Evolutionary conservation across 495 filamentous ascomycete species (phyloP), one percentile per base, ranked within the genome.

Genomic region (Lindgomyces ingoldianus): DNA sequence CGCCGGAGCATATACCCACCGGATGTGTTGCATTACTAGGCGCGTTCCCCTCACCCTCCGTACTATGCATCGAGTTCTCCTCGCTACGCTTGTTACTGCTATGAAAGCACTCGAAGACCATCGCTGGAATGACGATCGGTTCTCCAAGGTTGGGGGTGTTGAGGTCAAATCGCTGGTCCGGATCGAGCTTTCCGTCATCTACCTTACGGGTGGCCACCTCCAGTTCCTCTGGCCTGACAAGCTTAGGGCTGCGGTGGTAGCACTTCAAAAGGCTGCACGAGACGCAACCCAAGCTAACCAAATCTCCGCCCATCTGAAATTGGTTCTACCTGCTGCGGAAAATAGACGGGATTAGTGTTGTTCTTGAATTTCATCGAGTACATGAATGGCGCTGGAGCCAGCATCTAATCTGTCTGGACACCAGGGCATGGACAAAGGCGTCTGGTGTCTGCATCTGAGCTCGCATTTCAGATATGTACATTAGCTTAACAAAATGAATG

Each of bases 101-200:
- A 93, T 91, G 83, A 98, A 98, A 76, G 90, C 92, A 0, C 73
- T 95, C 2, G 94, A 98, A 70, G 94, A 98, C 73, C 80, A 91
- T 30, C 89, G 86, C 66, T 96, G 93, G 74, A 82, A 88, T 4
- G 93, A 96, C 77, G 80, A 79, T 52, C 87, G 91, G 44, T 87
- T 97, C 63, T 86, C 95, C 26, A 89, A 86, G 69, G 94, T 98
- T 10, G 95, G 95, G 14, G 94, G 94, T 1, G 91, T 98, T 27
- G 89, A 82, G 67, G 88, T 88, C 70, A 76, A 75, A 19, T 91
- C 97, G 74, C 79, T 98, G 24, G 87, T 85, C 22, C 81, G 87
- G 64, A 76, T 98, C 11, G 93, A 98, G 80, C 89, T 98, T 60
- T 91, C 88, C 48, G 60, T 77, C 19, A 75, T 72, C 53, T 78